phyloP scores from a whole-genome alignment of 306 rosid genomes.

The Geum urbanum region DNA sequence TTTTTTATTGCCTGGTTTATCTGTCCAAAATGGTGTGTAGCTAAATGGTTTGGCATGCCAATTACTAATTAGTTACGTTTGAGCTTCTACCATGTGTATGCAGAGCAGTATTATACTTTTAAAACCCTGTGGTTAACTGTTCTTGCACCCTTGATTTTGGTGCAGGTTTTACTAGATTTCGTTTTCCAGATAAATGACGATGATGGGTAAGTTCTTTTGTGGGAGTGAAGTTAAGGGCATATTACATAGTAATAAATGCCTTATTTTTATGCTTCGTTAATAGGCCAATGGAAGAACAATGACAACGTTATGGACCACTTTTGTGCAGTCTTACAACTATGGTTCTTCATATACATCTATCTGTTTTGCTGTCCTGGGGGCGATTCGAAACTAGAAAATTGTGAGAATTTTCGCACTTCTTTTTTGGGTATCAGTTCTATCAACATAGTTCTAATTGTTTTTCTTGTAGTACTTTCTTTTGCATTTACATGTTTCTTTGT shows the following conservation, averaged over 20 bases:
- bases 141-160: slow-evolving; percentile 18
- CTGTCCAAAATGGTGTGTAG: no score
- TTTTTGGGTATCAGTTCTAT: neutral
- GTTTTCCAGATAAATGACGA: slow-evolving; percentile 77
- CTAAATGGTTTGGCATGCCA: neutral
- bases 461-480: neutral
- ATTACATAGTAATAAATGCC: neutral
- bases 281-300: slow-evolving; percentile 99
- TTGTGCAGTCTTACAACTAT: slow-evolving; percentile 70
- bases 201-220: slow-evolving; percentile 61
- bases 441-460: neutral
- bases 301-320: slow-evolving; percentile 93
- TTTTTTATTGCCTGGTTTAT: no score
- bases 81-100: no score
- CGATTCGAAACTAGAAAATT: slow-evolving; percentile 53
- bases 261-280: slow-evolving; percentile 20
- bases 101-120: neutral
- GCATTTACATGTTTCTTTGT: slow-evolving; percentile 14
- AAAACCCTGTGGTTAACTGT: neutral
- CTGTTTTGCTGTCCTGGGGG: slow-evolving; percentile 60
- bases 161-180: slow-evolving; percentile 92
- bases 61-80: no score
- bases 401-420: slow-evolving; percentile 54
- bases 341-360: slow-evolving; percentile 63
- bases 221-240: neutral